Conservation (phyloP, 2,329 filamentous ascomycete genomes). For the Blumeria graminis region DNA sequence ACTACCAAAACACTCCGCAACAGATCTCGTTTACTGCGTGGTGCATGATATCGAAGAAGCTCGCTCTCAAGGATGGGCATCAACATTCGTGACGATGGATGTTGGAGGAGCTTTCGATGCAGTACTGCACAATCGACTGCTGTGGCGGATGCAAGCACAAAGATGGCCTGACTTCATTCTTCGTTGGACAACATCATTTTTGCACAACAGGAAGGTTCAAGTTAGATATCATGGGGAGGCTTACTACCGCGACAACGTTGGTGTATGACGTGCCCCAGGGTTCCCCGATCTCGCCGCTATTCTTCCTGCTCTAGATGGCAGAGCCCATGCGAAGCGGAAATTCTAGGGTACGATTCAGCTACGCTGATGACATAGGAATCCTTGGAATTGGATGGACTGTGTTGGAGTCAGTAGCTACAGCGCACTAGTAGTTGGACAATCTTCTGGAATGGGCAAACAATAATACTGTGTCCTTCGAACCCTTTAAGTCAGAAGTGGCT, state of each 20-base stretch:
- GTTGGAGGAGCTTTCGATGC: background rate
- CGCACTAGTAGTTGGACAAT: background rate
- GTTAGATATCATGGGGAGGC: background rate
- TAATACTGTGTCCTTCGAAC: background rate
- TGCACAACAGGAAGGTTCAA: background rate
- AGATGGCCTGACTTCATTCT: background rate
- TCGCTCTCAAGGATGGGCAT: background rate
- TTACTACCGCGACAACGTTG: background rate
- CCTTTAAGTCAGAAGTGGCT: background rate
- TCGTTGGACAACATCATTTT: background rate
- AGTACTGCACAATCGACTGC: background rate
- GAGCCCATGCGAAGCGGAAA: background rate
- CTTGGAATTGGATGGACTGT: background rate
- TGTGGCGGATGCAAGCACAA: background rate
- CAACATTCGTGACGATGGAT: background rate
- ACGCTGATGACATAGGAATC: background rate
- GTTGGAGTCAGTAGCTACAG: background rate
- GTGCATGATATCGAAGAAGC: background rate
- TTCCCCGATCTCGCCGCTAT: background rate
- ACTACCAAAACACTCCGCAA: background rate
- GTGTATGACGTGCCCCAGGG: background rate
- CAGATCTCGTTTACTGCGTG: background rate
- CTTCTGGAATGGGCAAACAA: background rate
- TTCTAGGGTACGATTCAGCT: background rate
- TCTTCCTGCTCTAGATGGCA: background rate